Conservation (phyloP, 768 basidiomycete genomes). For the Termitomyces bulborhizus region DNA sequence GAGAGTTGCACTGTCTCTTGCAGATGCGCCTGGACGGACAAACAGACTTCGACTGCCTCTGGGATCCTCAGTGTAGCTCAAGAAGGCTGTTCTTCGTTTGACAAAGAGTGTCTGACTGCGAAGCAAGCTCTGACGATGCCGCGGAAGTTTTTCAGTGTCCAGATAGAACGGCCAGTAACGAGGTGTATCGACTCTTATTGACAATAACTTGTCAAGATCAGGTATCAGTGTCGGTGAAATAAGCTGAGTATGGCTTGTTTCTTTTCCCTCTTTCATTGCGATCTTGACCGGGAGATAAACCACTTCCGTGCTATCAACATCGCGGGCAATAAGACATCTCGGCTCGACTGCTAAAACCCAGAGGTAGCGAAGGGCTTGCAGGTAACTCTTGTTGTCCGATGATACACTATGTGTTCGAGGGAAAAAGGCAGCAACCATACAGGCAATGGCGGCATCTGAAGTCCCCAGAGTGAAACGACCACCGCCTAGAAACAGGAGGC, state of each 20-base stretch:
- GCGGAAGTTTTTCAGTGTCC: constrained; percentile 61
- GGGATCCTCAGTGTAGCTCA: constrained; percentile 92
- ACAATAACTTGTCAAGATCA: constrained; percentile 73
- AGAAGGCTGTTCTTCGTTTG: constrained; percentile 86
- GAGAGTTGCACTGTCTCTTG: constrained; percentile 77
- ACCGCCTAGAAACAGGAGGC: constrained; percentile 88
- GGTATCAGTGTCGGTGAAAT: constrained; percentile 93
- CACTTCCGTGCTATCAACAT: constrained; percentile 86
- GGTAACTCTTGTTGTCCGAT: constrained; percentile 83
- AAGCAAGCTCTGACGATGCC: constrained; percentile 65
- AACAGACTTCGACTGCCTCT: constrained; percentile 89
- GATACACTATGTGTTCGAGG: constrained; percentile 78
- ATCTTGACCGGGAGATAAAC: constrained; percentile 93
- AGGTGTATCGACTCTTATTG: constrained; percentile 87
- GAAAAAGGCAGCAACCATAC: constrained; percentile 87
- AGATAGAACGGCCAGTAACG: constrained; percentile 94
- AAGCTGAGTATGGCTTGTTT: constrained; percentile 63
- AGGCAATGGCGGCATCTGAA: constrained; percentile 87
- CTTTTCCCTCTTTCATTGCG: constrained; percentile 61
- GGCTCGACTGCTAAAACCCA: constrained; percentile 98
- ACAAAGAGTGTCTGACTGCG: constrained; percentile 82
- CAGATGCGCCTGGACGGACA: constrained; percentile 79
- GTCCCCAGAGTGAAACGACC: constrained; percentile 90
- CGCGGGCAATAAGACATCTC: constrained; percentile 83
- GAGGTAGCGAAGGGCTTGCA: constrained; percentile 90